These are phyloP conservation scores for Paspalum vaginatum DNA, from an alignment of 176 grass and related monocot species.

Conservation along the genomic window DNA sequence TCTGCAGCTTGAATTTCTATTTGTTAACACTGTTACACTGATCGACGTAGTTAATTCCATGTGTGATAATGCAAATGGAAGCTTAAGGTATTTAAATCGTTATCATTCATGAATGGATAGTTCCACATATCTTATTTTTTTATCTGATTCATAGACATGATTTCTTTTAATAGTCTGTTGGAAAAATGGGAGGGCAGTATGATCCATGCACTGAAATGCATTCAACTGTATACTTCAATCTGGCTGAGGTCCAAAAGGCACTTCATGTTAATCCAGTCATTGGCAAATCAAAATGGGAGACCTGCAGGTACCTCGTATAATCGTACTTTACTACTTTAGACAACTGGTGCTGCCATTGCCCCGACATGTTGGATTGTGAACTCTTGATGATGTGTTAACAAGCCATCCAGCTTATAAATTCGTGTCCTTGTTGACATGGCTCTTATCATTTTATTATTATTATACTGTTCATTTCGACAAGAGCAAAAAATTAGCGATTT, in stretches of 20 bases:
- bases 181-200: constrained; percentile 77
- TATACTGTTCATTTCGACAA: constrained; percentile 11
- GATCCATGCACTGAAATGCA: constrained; percentile 95
- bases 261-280: constrained; percentile 84
- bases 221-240: constrained; percentile 95
- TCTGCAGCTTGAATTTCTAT: neutral
- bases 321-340: neutral
- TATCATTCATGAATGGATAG: neutral
- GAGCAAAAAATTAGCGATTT: neutral
- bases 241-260: constrained; percentile 86
- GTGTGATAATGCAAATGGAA: neutral
- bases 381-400: constrained; percentile 20
- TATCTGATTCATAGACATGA: constrained; percentile 26
- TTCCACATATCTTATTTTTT: constrained; percentile 25
- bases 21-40: neutral
- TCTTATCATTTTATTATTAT: constrained; percentile 10
- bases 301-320: constrained; percentile 81
- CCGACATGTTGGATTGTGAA: neutral
- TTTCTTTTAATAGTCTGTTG: constrained; percentile 67
- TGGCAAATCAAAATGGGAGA: constrained; percentile 81
- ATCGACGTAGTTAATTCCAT: neutral
- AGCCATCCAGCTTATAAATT: constrained; percentile 10
- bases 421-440: neutral
- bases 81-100: constrained; percentile 16
- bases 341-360: constrained; percentile 1